Conservation (phyloP, 257 asterid species). For the Craterostigma plantagineum region DNA sequence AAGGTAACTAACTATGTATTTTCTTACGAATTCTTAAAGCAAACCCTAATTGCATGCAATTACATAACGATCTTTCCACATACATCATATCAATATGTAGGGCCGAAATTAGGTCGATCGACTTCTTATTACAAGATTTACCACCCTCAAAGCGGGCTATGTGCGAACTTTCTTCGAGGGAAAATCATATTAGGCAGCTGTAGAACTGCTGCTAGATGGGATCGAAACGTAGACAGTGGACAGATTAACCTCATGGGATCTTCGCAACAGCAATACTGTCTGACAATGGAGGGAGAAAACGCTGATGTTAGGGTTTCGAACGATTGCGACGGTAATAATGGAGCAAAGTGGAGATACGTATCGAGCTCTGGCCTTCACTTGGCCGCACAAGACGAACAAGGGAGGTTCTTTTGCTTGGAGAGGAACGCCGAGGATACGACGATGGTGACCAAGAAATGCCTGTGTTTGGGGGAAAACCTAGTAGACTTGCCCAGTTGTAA, state of each 20-base stretch:
- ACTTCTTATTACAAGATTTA: constrained; percentile 19
- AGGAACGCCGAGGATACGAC: constrained; percentile 10
- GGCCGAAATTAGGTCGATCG: constrained; percentile 13
- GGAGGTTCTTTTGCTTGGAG: constrained; percentile 39
- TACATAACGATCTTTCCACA: no score
- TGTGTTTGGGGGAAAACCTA: constrained; percentile 24
- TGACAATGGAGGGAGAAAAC: constrained; percentile 21
- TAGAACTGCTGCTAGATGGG: constrained; percentile 19
- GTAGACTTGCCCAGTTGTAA: constrained; percentile 18
- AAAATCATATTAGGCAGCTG: constrained; percentile 15
- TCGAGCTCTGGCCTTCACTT: constrained; percentile 33
- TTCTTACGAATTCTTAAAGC: background rate
- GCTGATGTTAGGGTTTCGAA: constrained; percentile 13
- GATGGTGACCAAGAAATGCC: constrained; percentile 33
- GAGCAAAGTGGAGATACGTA: constrained; percentile 24
- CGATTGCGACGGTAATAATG: constrained; percentile 19
- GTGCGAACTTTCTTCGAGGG: constrained; percentile 9
- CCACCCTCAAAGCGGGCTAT: constrained; percentile 48
- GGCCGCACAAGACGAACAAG: constrained; percentile 20
- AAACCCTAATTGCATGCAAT: no score
- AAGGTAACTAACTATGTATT: constrained; percentile 13
- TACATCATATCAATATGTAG: no score
- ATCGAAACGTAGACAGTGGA: constrained; percentile 15
- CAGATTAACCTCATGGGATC: constrained; percentile 20
- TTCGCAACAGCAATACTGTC: constrained; percentile 11